A percentile compares a stretch with the other conserved stretches of the same genome.
Conservation (phyloP, 2,329 filamentous ascomycete genomes). For the Penicillium sp. region DNA sequence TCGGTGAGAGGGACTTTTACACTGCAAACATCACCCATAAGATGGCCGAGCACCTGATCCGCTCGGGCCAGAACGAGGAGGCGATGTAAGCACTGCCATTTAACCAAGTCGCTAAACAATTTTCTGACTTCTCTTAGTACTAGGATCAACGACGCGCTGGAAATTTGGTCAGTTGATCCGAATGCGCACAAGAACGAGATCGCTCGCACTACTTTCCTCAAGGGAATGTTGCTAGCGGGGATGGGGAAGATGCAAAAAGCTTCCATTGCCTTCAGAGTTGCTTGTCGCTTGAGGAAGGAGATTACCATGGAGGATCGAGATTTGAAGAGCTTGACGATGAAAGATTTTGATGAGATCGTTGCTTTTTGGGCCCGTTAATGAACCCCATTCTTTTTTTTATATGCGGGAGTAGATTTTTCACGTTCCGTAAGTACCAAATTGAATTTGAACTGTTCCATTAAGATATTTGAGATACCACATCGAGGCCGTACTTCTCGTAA, state of each 20-base stretch:
- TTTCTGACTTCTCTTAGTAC: conserved; percentile 10
- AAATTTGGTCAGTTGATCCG: conserved; percentile 13
- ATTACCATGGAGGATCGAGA: conserved; percentile 21
- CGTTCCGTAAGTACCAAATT: too few relatives aligned
- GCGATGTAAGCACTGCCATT: neutral
- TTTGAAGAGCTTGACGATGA: conserved; percentile 14
- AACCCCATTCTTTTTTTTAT: too few relatives aligned
- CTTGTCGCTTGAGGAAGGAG: conserved; percentile 22
- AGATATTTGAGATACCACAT: too few relatives aligned
- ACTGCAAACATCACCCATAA: conserved; percentile 25
- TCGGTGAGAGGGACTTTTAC: conserved; percentile 28
- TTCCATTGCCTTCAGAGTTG: conserved; percentile 16
- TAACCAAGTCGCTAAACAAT: neutral
- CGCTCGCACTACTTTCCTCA: conserved; percentile 24
- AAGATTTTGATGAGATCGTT: conserved; percentile 25
- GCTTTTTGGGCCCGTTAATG: conserved; percentile 13
- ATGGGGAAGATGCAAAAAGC: conserved; percentile 19
- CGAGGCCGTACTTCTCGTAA: conserved; percentile 35
- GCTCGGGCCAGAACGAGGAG: conserved; percentile 1
- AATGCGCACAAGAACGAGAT: conserved; percentile 21
- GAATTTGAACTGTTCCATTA: too few relatives aligned
- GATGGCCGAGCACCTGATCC: conserved; percentile 24
- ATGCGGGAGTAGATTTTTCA: too few relatives aligned
- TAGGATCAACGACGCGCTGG: conserved; percentile 18
- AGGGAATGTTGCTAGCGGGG: conserved; percentile 16